These are phyloP conservation scores for Scalesia atractyloides DNA, from an alignment of 129 eudicot genomes.

Conservation along the genomic window DNA sequence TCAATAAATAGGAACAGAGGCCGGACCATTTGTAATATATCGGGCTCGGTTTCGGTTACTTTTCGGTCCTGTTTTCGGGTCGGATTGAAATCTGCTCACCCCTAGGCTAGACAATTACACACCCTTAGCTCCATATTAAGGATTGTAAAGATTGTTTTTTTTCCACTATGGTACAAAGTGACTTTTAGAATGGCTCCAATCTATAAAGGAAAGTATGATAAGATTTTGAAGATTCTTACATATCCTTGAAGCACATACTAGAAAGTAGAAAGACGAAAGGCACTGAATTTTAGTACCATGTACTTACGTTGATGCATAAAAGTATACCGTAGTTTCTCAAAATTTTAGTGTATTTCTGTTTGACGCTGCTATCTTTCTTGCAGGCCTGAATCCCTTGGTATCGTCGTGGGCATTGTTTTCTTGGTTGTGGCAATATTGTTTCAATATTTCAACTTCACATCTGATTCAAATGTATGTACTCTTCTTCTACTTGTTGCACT, in stretches of 20 bases:
- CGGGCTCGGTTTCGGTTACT: no score
- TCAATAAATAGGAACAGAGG: no score
- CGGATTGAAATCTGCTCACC: no score
- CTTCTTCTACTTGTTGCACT: slow-evolving; percentile 13
- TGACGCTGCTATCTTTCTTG: slow-evolving; percentile 33
- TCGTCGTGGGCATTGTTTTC: slow-evolving; percentile 86
- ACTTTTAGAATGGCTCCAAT: neutral
- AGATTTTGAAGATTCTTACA: neutral
- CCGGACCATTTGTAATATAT: no score
- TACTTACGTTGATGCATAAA: neutral
- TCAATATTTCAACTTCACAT: slow-evolving; percentile 79
- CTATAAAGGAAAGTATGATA: neutral
- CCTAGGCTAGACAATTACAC: no score
- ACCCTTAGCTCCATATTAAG: neutral
- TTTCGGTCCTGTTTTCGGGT: no score
- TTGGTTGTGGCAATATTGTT: slow-evolving; percentile 78
- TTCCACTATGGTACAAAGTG: neutral
- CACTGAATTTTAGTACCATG: neutral
- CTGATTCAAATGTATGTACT: slow-evolving; percentile 77
- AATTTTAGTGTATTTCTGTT: neutral
- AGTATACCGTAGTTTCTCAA: neutral
- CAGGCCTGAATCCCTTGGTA: slow-evolving; percentile 99
- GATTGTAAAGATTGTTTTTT: neutral
- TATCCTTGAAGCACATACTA: neutral
- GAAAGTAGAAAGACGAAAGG: neutral